Conservation (phyloP, 768 basidiomycete genomes). For the Xanthoconium purpureum region DNA sequence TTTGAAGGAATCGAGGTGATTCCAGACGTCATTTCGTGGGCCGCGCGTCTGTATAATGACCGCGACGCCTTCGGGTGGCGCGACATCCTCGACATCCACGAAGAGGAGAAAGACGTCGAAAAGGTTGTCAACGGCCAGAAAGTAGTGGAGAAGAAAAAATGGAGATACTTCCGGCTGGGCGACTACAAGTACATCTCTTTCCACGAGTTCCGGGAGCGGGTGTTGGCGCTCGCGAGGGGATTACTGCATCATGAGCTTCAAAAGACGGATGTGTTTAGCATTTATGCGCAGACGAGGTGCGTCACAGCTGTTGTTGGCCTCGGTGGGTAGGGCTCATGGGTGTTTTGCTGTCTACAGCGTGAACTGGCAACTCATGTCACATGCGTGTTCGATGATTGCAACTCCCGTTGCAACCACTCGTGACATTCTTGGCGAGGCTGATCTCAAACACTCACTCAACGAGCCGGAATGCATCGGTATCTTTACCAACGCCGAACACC, state of each 20-base stretch:
- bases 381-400: constrained; percentile 75
- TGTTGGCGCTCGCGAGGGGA: constrained; percentile 66
- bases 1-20: constrained; percentile 78
- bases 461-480: constrained; percentile 80
- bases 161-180: constrained; percentile 93
- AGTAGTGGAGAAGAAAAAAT: constrained; percentile 84
- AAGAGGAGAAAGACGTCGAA: constrained; percentile 88
- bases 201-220: constrained; percentile 62
- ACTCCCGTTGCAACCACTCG: constrained; percentile 92
- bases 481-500: constrained; percentile 90
- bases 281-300: constrained; percentile 86
- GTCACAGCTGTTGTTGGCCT: constrained; percentile 17
- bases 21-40: constrained; percentile 73
- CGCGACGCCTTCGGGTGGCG: constrained; percentile 80
- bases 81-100: constrained; percentile 63
- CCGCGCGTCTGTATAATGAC: constrained; percentile 68
- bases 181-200: constrained; percentile 83
- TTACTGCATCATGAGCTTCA: constrained; percentile 67
- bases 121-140: constrained; percentile 83
- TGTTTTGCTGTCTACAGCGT: constrained; percentile 40
- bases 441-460: constrained; percentile 87
- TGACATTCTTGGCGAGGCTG: constrained; percentile 88
- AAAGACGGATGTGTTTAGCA: constrained; percentile 77
- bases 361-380: constrained; percentile 86
- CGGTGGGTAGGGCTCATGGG: background rate